Base-by-base conservation (phyloP, 139 green algal genomes). In the Chlamydomonas schloesseri region DNA sequence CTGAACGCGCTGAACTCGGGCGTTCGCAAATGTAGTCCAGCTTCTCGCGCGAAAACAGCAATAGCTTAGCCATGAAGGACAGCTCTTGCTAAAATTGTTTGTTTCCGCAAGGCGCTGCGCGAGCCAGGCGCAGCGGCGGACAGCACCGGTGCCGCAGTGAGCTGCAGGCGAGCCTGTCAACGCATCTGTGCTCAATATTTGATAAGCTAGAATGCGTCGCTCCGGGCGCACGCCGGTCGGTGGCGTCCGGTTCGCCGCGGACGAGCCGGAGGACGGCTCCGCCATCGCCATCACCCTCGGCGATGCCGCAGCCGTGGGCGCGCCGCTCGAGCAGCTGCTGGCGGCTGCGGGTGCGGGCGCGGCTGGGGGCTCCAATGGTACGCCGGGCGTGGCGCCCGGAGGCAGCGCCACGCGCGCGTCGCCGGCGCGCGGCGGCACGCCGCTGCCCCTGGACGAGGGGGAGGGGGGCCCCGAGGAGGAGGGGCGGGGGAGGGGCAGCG, bases 201-300 rank as follows among this genome's bases (percentile, higher is more conserved):
- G 18, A 24, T 8, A 24, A 62, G 55, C 3, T 24, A 24, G 55
- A 28, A 62, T 62, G 55, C 55, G 55, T 62, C 20, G 20, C 55
- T 24, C 55, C 2, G 55, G 55, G 20, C 55, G 55, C 18, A 23
- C 20, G 55, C 55, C 20, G 20, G 62, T 5, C 28, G 31, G 50
- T 0, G 73, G 65, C 67, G 79, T 85, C n/a, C 65, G 79, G 20
- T 85, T 85, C 33, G 79, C 78, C 2, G n/a, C 64, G 14, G 64
- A 74, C 21, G 64, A 68, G 4, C 31, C 26, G 0, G 47, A 77
- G 23, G 79, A 42, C 31, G 31, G 13, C 21, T 46, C 53, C 2
- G 4, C 47, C 65, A 24, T 85, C 31, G 79, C 79, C n/a, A 85
- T 85, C 46, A 85, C 79, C 4, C 24, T 85, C 0, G 79, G 47